These are phyloP conservation scores for Exidia glandulosa DNA, from an alignment of 768 basidiomycete genomes.

Conservation along the genomic window DNA sequence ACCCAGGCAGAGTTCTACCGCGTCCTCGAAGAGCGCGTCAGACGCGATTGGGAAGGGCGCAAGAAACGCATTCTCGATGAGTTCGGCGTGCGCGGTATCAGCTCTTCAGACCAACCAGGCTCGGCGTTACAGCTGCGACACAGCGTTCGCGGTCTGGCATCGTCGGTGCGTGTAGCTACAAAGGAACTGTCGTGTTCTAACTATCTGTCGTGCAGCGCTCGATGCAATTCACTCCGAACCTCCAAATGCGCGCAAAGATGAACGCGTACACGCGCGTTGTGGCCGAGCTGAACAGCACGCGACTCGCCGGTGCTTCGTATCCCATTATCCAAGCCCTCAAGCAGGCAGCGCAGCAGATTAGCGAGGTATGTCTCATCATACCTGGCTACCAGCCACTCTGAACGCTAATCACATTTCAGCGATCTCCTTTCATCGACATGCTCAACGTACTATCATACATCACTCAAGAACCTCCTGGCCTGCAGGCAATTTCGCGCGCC, in stretches of 20 bases:
- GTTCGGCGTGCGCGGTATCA: conserved; percentile 55
- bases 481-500: conserved; percentile 69
- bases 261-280: conserved; percentile 88
- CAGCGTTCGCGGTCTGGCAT: neutral
- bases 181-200: neutral
- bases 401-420: neutral
- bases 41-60: conserved; percentile 80
- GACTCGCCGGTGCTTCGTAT: conserved; percentile 61
- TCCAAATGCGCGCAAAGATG: conserved; percentile 90
- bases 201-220: conserved; percentile 1
- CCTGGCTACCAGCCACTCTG: no score
- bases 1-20: conserved; percentile 81
- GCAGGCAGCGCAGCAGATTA: conserved; percentile 51
- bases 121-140: neutral
- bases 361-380: conserved; percentile 37
- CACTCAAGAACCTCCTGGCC: conserved; percentile 59
- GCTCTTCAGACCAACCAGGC: conserved; percentile 31
- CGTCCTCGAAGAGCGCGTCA: conserved; percentile 61
- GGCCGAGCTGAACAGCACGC: conserved; percentile 61
- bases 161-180: neutral
- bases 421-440: conserved; percentile 1
- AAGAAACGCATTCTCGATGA: conserved; percentile 87
- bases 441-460: conserved; percentile 70
- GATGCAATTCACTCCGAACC: conserved; percentile 6
- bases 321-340: conserved; percentile 65